Conservation (phyloP, 2,329 filamentous ascomycete genomes). For the Fusarium nematophilum region DNA sequence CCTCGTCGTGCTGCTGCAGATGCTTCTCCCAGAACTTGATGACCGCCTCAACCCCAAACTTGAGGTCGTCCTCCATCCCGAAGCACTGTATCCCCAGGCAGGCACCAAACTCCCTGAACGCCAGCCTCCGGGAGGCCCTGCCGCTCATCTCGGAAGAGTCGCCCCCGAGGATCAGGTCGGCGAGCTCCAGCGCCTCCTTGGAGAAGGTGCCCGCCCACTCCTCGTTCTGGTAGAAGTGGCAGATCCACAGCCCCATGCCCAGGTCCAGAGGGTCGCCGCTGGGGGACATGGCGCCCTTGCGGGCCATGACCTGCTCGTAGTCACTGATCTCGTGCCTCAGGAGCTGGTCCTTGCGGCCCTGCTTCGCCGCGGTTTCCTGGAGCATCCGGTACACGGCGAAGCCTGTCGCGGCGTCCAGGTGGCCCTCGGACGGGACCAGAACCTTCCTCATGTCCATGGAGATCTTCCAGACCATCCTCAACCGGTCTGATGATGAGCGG, state of each 20-base stretch:
- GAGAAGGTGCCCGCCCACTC: conserved; percentile 58
- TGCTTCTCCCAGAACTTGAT: conserved; percentile 50
- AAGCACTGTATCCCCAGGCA: conserved; percentile 60
- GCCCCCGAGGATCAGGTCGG: conserved; percentile 36
- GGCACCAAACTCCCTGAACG: conserved; percentile 67
- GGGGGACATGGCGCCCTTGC: conserved; percentile 55
- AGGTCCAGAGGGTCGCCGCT: conserved; percentile 65
- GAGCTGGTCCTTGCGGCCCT: conserved; percentile 42
- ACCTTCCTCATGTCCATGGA: conserved; percentile 59
- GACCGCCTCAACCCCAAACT: conserved; percentile 41
- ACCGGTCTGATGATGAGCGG: conserved; percentile 15
- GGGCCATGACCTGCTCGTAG: conserved; percentile 60
- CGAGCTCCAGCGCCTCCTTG: conserved; percentile 43
- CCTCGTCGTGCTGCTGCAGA: conserved; percentile 47
- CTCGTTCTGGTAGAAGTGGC: conserved; percentile 62
- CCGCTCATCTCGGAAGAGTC: conserved; percentile 38
- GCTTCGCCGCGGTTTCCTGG: conserved; percentile 52
- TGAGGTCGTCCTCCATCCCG: conserved; percentile 48
- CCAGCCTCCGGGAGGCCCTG: conserved; percentile 50
- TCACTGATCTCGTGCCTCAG: conserved; percentile 63
- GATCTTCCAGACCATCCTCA: conserved; percentile 67
- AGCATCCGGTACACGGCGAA: conserved; percentile 62
- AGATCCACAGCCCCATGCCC: conserved; percentile 69
- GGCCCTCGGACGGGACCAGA: conserved; percentile 63
- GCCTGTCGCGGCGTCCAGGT: conserved; percentile 67